These are phyloP conservation scores for Coleophoma crateriformis DNA, from an alignment of 2,329 filamentous ascomycete species.

Conservation along the genomic window DNA sequence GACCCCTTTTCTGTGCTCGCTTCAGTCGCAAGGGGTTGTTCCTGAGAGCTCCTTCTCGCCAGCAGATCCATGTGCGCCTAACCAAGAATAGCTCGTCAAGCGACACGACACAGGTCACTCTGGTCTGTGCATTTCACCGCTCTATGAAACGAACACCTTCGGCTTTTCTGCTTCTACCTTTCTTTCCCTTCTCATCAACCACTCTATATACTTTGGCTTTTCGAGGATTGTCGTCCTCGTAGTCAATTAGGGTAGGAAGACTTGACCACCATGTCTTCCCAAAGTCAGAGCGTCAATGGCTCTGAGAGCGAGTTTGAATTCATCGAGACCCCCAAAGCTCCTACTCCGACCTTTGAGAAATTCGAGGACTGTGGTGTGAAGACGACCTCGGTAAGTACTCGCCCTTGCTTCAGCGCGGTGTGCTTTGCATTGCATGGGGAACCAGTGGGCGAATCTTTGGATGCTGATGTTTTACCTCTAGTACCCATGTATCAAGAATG, in stretches of 20 bases:
- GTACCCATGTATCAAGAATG: conserved; percentile 91
- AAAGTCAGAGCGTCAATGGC: conserved; percentile 40
- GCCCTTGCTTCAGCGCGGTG: conserved; percentile 1
- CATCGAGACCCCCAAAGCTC: conserved; percentile 49
- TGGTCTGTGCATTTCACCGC: too few species aligned
- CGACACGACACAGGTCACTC: too few species aligned
- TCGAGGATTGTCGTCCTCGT: background rate
- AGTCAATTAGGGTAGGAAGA: conserved; percentile 12
- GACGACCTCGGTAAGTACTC: conserved; percentile 43
- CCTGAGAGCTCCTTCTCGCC: too few species aligned
- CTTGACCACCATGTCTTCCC: conserved; percentile 37
- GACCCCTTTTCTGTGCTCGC: too few species aligned
- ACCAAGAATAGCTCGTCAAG: too few species aligned
- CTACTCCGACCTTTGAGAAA: conserved; percentile 43
- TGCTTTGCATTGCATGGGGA: conserved; percentile 2
- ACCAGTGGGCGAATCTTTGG: too few species aligned
- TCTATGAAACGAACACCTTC: conserved; percentile 5
- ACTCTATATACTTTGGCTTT: conserved; percentile 6
- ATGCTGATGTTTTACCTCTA: conserved; percentile 30
- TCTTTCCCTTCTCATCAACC: background rate
- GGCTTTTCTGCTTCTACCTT: conserved; percentile 1
- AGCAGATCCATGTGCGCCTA: too few species aligned
- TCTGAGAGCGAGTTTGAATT: conserved; percentile 59
- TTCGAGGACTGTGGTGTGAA: conserved; percentile 48
- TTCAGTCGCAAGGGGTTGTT: too few species aligned